Conservation (phyloP, 2,329 filamentous ascomycete genomes). For the Chaetomium olivaceum region DNA sequence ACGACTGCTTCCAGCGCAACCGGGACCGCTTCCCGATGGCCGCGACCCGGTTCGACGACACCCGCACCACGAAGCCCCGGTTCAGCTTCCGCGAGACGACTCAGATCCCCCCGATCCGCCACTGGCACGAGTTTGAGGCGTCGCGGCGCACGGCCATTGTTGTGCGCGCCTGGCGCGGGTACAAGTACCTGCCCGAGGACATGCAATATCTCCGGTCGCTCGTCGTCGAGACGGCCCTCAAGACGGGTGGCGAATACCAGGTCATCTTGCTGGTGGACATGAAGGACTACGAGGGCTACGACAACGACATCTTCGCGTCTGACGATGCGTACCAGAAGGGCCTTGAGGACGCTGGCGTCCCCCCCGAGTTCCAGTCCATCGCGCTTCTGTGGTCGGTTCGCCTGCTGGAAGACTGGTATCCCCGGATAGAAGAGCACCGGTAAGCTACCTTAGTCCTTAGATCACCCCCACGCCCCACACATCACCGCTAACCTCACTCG, state of each 20-base stretch:
- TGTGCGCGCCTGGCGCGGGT: constrained; percentile 43
- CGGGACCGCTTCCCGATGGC: constrained; percentile 48
- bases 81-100: constrained; percentile 28
- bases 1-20: constrained; percentile 49
- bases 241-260: constrained; percentile 64
- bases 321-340: constrained; percentile 53
- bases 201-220: constrained; percentile 64
- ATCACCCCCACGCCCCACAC: background rate
- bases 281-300: constrained; percentile 52
- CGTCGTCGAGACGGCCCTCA: constrained; percentile 61
- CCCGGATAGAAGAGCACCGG: constrained; percentile 55
- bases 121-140: constrained; percentile 36
- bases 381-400: constrained; percentile 69
- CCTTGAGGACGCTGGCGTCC: constrained; percentile 51
- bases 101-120: constrained; percentile 29
- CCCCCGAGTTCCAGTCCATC: constrained; percentile 68
- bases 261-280: constrained; percentile 64
- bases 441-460: constrained; percentile 22
- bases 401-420: constrained; percentile 67
- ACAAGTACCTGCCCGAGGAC: constrained; percentile 61
- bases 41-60: constrained; percentile 27
- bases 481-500: background rate
- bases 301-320: constrained; percentile 53
- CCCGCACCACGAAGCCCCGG: constrained; percentile 18
- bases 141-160: constrained; percentile 36